These are phyloP conservation scores for Cutaneotrichosporon sp. DNA, from an alignment of 1,284 basidiomycete species.

Conservation along the genomic window DNA sequence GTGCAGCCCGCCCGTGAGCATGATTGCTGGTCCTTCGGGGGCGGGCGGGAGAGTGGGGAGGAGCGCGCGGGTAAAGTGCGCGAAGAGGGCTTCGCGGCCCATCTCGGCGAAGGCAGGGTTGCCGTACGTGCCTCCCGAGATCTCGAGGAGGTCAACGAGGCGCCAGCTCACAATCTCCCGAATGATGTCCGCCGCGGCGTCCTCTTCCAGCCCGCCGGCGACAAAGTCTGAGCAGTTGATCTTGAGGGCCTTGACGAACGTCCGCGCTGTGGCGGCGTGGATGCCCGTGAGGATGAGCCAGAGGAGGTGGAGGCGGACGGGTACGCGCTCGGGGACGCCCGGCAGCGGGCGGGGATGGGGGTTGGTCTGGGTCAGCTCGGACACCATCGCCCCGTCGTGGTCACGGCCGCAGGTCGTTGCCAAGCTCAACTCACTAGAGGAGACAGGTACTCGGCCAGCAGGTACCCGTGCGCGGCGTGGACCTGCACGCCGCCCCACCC, in stretches of 20 bases:
- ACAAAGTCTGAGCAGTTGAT: slow-evolving; percentile 85
- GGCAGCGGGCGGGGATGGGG: slow-evolving; percentile 61
- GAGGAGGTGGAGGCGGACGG: slow-evolving; percentile 62
- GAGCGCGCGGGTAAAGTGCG: slow-evolving; percentile 43
- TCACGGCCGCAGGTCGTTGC: too few species aligned
- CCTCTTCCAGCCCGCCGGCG: slow-evolving; percentile 53
- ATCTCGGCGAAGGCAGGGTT: slow-evolving; percentile 29
- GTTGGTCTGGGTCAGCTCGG: slow-evolving; percentile 63
- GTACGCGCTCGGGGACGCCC: slow-evolving; percentile 53
- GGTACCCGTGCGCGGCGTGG: slow-evolving; percentile 87
- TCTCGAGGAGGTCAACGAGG: slow-evolving; percentile 54
- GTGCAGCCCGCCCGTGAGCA: slow-evolving; percentile 49
- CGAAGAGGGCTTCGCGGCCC: slow-evolving; percentile 44
- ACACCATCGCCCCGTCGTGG: too few species aligned
- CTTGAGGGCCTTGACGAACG: slow-evolving; percentile 81
- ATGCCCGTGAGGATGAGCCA: slow-evolving; percentile 66
- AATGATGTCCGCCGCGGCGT: slow-evolving; percentile 39
- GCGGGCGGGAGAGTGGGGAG: slow-evolving; percentile 37
- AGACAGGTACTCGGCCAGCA: slow-evolving; percentile 82
- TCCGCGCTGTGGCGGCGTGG: slow-evolving; percentile 60
- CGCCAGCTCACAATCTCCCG: slow-evolving; percentile 56
- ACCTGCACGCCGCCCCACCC: slow-evolving; percentile 90
- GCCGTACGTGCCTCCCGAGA: slow-evolving; percentile 50
- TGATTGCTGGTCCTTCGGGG: slow-evolving; percentile 44
- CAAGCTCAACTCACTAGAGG: slow-evolving; percentile 63